Percentiles rank a stretch among this genome's conserved stretches.
Conservation (phyloP, 495 filamentous ascomycete genomes). For the Podospora didyma region DNA sequence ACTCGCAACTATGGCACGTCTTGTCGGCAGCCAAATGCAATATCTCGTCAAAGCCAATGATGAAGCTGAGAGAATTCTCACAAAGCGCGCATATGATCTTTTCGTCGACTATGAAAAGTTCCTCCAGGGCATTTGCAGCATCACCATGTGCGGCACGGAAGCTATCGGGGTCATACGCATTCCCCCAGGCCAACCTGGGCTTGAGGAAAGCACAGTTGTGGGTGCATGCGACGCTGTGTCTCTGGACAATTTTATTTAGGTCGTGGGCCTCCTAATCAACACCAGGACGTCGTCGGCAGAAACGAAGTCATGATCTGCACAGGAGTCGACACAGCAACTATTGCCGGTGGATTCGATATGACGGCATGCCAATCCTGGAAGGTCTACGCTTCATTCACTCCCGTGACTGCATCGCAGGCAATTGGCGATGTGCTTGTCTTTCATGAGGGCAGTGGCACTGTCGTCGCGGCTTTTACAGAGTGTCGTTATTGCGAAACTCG, state of each 20-base stretch:
- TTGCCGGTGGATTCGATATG: not conserved
- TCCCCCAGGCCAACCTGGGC: not conserved
- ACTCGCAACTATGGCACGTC: not conserved
- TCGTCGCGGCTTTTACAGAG: not conserved
- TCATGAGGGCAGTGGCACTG: not conserved
- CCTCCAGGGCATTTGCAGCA: not conserved
- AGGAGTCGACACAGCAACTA: conserved; percentile 15
- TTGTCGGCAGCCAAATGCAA: not conserved
- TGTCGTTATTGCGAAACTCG: not conserved
- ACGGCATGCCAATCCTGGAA: not conserved
- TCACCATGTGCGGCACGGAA: not conserved
- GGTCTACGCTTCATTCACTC: not conserved
- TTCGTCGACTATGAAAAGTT: conserved; percentile 21
- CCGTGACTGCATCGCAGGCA: not conserved
- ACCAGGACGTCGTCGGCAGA: conserved; percentile 1
- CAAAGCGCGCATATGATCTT: conserved; percentile 22
- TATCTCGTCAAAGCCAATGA: not conserved
- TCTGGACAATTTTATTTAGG: conserved; percentile 34
- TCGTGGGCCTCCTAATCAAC: conserved; percentile 33
- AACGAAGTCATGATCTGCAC: conserved; percentile 12
- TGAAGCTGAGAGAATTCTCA: conserved; percentile 13
- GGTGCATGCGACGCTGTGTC: conserved; percentile 22
- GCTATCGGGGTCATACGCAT: not conserved
- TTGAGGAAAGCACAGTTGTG: conserved; percentile 5
- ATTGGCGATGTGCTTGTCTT: not conserved